Evolutionary conservation across 2,329 filamentous ascomycete genomes (phyloP).

Genomic region (Stagonosporopsis cucurbitacearum): DNA sequence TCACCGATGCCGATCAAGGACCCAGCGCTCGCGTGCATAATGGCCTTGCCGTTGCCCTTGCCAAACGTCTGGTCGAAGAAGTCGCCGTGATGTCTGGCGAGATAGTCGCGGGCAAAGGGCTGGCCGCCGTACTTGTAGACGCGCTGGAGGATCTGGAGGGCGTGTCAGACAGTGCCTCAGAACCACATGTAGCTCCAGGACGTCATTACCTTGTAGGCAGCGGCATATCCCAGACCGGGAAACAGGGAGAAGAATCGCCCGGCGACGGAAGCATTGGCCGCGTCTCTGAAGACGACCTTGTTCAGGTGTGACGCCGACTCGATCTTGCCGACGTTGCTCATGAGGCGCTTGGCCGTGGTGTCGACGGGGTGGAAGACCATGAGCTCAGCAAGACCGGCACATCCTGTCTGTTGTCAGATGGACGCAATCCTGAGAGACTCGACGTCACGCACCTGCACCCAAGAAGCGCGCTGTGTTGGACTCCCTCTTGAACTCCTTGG

Average conservation of each 20-base stretch:
- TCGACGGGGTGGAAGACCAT: constrained; percentile 84
- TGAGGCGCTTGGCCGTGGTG: constrained; percentile 97
- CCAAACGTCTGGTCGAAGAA: constrained; percentile 90
- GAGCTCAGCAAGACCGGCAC: constrained; percentile 90
- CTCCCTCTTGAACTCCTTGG: constrained; percentile 78
- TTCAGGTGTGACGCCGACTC: constrained; percentile 72
- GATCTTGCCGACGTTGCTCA: constrained; percentile 92
- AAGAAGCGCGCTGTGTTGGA: constrained; percentile 86
- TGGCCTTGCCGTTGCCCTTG: constrained; percentile 96
- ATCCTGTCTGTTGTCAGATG: constrained; percentile 63
- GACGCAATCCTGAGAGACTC: neutral
- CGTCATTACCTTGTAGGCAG: constrained; percentile 96
- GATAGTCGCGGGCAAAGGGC: constrained; percentile 90
- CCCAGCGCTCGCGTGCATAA: constrained; percentile 95
- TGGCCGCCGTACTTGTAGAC: constrained; percentile 99
- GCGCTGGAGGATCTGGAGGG: constrained; percentile 78
- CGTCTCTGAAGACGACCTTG: constrained; percentile 91
- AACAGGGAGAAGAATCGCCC: constrained; percentile 94
- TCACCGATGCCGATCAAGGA: constrained; percentile 97
- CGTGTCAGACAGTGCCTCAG: constrained; percentile 19
- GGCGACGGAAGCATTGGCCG: constrained; percentile 71
- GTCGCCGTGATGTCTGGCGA: constrained; percentile 77
- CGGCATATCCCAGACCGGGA: constrained; percentile 94
- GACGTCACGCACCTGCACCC: constrained; percentile 75
- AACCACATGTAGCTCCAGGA: too few relatives aligned